Conservation (phyloP, 345 rosid genomes). For the Bruguiera gymnorhiza region DNA sequence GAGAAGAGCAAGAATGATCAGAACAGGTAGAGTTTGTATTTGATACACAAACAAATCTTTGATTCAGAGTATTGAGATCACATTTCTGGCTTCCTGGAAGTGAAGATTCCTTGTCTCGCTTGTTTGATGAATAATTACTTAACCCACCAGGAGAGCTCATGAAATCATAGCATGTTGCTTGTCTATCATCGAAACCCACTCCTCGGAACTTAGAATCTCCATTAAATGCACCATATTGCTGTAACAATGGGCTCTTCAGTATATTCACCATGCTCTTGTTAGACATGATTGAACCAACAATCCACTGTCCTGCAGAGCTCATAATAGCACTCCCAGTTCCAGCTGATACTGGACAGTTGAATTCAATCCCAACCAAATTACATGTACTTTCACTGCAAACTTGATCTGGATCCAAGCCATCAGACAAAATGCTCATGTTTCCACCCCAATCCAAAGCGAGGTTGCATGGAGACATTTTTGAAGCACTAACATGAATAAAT, state of each 20-base stretch:
- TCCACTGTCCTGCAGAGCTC: conserved; percentile 44
- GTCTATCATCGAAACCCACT: conserved; percentile 32
- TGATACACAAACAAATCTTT: conserved; percentile 37
- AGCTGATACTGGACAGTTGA: conserved; percentile 47
- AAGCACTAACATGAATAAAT: conserved; percentile 50
- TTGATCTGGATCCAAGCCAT: conserved; percentile 26
- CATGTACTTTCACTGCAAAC: conserved; percentile 28
- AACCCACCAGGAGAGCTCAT: conserved; percentile 39
- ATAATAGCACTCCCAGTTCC: conserved; percentile 46
- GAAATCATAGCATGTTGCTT: conserved; percentile 31
- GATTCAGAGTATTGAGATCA: conserved; percentile 26
- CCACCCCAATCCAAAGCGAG: conserved; percentile 39
- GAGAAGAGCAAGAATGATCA: conserved; percentile 42
- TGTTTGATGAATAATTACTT: conserved; percentile 29
- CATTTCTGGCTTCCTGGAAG: conserved; percentile 15
- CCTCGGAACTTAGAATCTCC: conserved; percentile 25
- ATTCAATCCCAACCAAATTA: conserved; percentile 43
- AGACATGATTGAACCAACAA: conserved; percentile 66
- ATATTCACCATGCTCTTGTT: conserved; percentile 64
- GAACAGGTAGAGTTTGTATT: conserved; percentile 55
- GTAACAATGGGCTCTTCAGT: conserved; percentile 58
- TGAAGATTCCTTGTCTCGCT: conserved; percentile 22
- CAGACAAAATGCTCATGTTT: conserved; percentile 35
- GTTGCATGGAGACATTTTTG: conserved; percentile 42
- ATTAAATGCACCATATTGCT: conserved; percentile 38